Percentiles rank a stretch among this genome's conserved stretches.
These are phyloP conservation scores for Didymosphaeria variabile DNA, from an alignment of 2,329 filamentous ascomycete genomes.

Conservation along the genomic window DNA sequence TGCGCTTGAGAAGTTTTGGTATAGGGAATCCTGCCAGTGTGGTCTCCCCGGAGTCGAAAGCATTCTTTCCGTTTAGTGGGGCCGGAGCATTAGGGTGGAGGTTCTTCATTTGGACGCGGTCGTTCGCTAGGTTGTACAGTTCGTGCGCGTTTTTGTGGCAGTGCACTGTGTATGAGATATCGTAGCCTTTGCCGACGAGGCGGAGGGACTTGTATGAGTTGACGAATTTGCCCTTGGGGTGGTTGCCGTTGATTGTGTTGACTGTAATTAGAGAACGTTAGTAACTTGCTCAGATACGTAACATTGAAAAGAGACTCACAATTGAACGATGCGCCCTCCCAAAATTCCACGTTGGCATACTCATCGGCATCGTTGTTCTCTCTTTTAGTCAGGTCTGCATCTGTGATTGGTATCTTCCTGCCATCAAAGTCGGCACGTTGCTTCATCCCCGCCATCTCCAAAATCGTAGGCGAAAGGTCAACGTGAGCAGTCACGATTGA, in stretches of 20 bases:
- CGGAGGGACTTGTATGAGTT: conserved; percentile 70
- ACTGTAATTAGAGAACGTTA: not conserved
- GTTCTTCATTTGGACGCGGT: conserved; percentile 31
- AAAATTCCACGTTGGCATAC: conserved; percentile 12
- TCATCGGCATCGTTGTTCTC: conserved; percentile 7
- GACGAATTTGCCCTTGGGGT: conserved; percentile 5
- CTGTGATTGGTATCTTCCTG: conserved; percentile 30
- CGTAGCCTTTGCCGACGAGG: conserved; percentile 63
- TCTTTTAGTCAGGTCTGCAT: not conserved
- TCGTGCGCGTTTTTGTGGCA: conserved; percentile 71
- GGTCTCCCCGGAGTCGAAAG: not conserved
- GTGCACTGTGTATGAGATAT: conserved; percentile 73
- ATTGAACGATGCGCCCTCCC: not conserved
- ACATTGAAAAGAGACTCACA: not conserved
- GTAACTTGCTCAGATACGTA: not conserved
- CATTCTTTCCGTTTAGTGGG: conserved; percentile 34
- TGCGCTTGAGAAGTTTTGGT: conserved; percentile 19
- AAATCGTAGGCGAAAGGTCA: conserved; percentile 48
- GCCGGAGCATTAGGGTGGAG: conserved; percentile 27
- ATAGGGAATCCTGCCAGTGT: conserved; percentile 18
- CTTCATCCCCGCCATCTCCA: conserved; percentile 33
- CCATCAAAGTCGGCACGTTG: conserved; percentile 42
- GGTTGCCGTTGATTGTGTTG: not conserved
- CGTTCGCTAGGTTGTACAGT: conserved; percentile 68
- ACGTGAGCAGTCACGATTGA: conserved; percentile 43